These are phyloP conservation scores for Penicillium sp. DNA, from an alignment of 2,329 filamentous ascomycete species.

Conservation along the genomic window DNA sequence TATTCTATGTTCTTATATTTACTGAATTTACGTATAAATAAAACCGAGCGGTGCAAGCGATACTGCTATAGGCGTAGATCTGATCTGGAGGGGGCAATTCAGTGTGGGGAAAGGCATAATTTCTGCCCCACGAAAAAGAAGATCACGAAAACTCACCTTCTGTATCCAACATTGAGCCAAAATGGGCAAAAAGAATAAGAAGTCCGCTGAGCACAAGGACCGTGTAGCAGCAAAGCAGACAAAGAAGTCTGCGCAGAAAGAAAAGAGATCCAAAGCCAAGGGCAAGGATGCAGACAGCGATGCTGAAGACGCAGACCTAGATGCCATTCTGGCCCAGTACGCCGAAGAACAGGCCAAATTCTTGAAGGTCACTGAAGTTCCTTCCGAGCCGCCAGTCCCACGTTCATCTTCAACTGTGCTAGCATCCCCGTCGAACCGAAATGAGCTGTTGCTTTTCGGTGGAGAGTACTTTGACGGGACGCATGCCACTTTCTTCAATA, in stretches of 20 bases:
- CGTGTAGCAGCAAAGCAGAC: conserved; percentile 71
- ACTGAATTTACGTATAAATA: not conserved
- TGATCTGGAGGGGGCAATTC: conserved; percentile 6
- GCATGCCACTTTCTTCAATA: conserved; percentile 70
- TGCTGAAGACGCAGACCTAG: conserved; percentile 87
- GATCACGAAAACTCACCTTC: conserved; percentile 1
- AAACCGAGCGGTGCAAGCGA: not conserved
- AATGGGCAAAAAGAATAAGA: conserved; percentile 59
- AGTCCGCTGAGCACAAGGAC: conserved; percentile 57
- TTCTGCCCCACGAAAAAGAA: conserved; percentile 25
- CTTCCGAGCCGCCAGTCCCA: conserved; percentile 70
- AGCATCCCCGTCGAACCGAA: conserved; percentile 79
- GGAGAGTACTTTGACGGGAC: conserved; percentile 96
- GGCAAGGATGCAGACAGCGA: conserved; percentile 74
- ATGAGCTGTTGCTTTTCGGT: conserved; percentile 87
- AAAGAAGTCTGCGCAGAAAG: conserved; percentile 72
- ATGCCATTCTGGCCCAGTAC: conserved; percentile 90
- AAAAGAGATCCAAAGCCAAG: conserved; percentile 76
- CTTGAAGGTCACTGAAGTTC: conserved; percentile 83
- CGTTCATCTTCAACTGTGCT: conserved; percentile 79
- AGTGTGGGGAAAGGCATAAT: conserved; percentile 25
- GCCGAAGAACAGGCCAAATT: conserved; percentile 91
- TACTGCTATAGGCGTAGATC: not conserved
- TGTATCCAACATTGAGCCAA: conserved; percentile 12
- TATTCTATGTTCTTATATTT: not conserved